A percentile compares a stretch with the other conserved stretches of the same genome.
Conservation (phyloP, 805 yeast genomes). For the Metschnikowia chrysomelidarum region DNA sequence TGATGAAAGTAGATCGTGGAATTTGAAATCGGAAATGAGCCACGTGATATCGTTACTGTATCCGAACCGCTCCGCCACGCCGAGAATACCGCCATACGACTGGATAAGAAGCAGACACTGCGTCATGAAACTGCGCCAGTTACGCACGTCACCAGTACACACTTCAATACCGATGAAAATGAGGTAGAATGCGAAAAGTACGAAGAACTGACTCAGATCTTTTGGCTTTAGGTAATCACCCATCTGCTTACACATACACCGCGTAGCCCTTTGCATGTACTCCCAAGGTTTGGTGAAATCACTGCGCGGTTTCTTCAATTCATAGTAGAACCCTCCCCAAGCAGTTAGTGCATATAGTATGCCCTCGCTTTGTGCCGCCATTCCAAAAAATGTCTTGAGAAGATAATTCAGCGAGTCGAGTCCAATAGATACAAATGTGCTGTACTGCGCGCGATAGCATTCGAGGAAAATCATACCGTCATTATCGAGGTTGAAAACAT, state of each 20-base stretch:
- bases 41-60: slow-evolving; percentile 21
- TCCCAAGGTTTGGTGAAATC: slow-evolving; percentile 20
- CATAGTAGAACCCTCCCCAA: slow-evolving; percentile 23
- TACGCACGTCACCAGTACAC: slow-evolving; percentile 22
- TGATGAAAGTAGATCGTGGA: slow-evolving; percentile 22
- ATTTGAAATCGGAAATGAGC: slow-evolving; percentile 21
- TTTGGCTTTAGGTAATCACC: slow-evolving; percentile 16
- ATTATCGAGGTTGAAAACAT: slow-evolving; percentile 11
- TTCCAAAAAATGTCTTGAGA: slow-evolving; percentile 19
- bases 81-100: slow-evolving; percentile 17
- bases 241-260: slow-evolving; percentile 17
- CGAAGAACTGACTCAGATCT: slow-evolving; percentile 16
- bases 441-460: slow-evolving; percentile 19
- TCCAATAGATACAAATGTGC: slow-evolving; percentile 19
- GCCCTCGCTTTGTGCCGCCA: slow-evolving; percentile 17
- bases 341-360: slow-evolving; percentile 21
- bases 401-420: slow-evolving; percentile 20
- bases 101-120: slow-evolving; percentile 17
- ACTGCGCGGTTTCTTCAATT: slow-evolving; percentile 14
- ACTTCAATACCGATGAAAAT: slow-evolving; percentile 22
- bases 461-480: slow-evolving; percentile 21
- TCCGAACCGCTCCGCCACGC: slow-evolving; percentile 13
- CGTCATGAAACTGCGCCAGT: slow-evolving; percentile 20
- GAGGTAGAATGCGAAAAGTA: slow-evolving; percentile 19
- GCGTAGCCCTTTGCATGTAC: slow-evolving; percentile 22